Evolutionary conservation across 257 asterid species (phyloP).

Genomic region (Nicotiana paniculata): DNA sequence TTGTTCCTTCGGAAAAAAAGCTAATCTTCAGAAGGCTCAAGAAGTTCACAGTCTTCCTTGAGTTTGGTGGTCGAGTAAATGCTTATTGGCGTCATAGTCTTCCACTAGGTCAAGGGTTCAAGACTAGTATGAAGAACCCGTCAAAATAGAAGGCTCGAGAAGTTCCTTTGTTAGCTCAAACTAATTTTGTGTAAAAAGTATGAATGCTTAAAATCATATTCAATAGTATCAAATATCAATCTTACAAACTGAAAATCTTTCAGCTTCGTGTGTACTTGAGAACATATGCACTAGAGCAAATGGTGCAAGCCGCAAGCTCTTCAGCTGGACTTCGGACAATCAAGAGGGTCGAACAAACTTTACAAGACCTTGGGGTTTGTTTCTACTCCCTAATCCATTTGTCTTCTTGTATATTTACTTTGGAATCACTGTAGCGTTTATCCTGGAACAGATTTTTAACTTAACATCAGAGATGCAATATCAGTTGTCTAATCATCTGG

Average conservation of each 20-base stretch:
- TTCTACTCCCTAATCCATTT: conserved; percentile 13
- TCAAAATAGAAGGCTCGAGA: neutral
- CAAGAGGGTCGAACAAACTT: conserved; percentile 92
- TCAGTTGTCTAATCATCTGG: neutral
- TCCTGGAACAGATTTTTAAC: neutral
- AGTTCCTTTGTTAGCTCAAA: neutral
- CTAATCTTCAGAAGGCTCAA: neutral
- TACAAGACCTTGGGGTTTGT: conserved; percentile 97
- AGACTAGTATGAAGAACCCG: too few relatives aligned
- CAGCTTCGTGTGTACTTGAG: conserved; percentile 91
- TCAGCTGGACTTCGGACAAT: conserved; percentile 95
- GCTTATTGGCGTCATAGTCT: too few relatives aligned
- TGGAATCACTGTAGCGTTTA: neutral
- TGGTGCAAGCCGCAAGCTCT: conserved; percentile 99
- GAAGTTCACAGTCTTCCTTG: neutral
- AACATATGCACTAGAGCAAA: conserved; percentile 83
- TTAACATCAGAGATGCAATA: neutral
- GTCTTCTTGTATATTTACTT: neutral
- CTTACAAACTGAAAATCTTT: conserved; percentile 24
- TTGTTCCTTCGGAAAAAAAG: neutral
- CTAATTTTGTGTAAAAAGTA: neutral
- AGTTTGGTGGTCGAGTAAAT: too few relatives aligned
- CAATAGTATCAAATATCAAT: neutral
- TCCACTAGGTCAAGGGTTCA: too few relatives aligned
- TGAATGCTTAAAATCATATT: neutral